These are phyloP conservation scores for Dryas drummondii DNA, from an alignment of 306 rosid genomes.

Conservation along the genomic window DNA sequence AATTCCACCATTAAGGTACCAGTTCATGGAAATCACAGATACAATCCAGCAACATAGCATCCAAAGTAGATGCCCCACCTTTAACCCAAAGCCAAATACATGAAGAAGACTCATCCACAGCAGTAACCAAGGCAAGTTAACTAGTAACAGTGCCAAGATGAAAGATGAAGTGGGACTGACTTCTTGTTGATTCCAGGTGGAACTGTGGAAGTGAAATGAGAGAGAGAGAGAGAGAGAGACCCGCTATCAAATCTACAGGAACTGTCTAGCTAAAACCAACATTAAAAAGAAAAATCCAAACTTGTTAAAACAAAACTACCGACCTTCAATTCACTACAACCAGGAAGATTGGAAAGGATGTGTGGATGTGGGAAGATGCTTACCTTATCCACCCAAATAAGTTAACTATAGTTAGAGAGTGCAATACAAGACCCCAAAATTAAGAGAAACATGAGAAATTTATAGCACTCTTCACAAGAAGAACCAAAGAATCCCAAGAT, in stretches of 20 bases:
- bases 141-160: constrained; percentile 42
- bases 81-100: constrained; percentile 78
- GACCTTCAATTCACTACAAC: constrained; percentile 34
- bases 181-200: constrained; percentile 40
- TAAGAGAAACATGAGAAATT: constrained; percentile 34
- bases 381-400: constrained; percentile 68
- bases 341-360: constrained; percentile 27
- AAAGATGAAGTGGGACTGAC: constrained; percentile 42
- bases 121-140: constrained; percentile 55
- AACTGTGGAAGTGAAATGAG: background rate
- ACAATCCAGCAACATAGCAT: constrained; percentile 69
- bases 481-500: constrained; percentile 70
- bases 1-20: constrained; percentile 54
- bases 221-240: constrained; percentile 13
- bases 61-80: constrained; percentile 83
- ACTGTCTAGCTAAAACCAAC: constrained; percentile 42
- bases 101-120: constrained; percentile 76
- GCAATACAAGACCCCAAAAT: constrained; percentile 30
- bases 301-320: constrained; percentile 31
- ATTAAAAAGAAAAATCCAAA: constrained; percentile 26
- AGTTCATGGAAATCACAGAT: constrained; percentile 64
- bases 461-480: constrained; percentile 14
- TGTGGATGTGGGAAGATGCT: constrained; percentile 49
- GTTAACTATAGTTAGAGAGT: constrained; percentile 39
- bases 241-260: constrained; percentile 62